Conservation (phyloP, 768 basidiomycete genomes). For the Calocera cornea region DNA sequence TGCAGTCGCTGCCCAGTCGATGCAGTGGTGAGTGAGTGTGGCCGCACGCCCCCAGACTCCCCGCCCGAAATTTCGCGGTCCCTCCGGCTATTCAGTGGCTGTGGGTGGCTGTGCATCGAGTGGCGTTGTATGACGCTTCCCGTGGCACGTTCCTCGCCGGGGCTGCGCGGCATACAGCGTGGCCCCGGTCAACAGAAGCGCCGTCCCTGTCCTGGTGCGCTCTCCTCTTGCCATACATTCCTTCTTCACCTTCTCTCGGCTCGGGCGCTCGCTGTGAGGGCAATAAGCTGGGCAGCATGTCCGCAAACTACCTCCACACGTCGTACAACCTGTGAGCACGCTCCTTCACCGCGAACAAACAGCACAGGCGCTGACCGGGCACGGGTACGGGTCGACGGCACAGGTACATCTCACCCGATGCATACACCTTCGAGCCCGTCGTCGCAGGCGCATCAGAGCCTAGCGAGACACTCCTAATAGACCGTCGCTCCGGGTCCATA, state of each 20-base stretch:
- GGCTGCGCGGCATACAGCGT: no score
- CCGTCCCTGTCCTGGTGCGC: not conserved
- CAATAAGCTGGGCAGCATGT: not conserved
- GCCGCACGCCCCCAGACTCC: no score
- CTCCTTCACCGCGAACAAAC: no score
- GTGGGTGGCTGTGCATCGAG: not conserved
- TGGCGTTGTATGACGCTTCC: not conserved
- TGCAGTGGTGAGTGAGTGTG: no score
- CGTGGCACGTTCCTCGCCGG: not conserved
- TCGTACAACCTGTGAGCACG: not conserved
- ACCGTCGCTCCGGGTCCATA: slow-evolving; percentile 25
- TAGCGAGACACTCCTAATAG: slow-evolving; percentile 26
- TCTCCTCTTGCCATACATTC: no score
- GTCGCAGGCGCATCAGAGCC: slow-evolving; percentile 20
- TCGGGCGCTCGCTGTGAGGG: not conserved
- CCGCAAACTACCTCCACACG: not conserved
- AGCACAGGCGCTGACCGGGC: not conserved
- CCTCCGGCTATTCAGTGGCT: not conserved
- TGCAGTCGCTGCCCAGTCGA: not conserved
- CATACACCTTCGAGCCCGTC: slow-evolving; percentile 19
- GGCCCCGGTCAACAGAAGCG: no score
- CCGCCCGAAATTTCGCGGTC: not conserved
- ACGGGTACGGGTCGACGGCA: no score
- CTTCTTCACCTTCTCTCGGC: no score
- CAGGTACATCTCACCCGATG: slow-evolving; percentile 16